Evolutionary conservation across 345 rosid species (phyloP).

Genomic region (Populus simonii): DNA sequence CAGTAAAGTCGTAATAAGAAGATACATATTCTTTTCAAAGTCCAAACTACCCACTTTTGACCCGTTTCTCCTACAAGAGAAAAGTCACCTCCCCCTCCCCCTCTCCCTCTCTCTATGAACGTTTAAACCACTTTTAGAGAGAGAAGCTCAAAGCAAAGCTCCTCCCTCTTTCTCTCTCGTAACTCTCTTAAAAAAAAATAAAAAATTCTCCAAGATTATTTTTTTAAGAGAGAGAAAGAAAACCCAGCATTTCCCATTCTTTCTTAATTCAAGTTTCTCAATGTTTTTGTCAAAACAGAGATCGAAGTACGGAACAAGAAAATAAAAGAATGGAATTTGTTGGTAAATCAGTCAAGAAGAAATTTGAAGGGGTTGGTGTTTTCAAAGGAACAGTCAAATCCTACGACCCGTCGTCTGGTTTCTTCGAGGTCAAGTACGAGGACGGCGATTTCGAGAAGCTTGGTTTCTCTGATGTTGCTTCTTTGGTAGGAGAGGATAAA

Average conservation of each 20-base stretch:
- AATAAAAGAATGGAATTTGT: slow-evolving; percentile 49
- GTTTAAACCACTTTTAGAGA: slow-evolving; percentile 20
- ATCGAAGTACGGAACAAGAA: neutral
- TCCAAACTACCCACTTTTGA: slow-evolving; percentile 1
- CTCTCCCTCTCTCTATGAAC: slow-evolving; percentile 14
- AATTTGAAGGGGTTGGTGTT: slow-evolving; percentile 42
- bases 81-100: neutral
- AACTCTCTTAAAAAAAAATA: neutral
- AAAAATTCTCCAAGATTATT: neutral
- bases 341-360: slow-evolving; percentile 61
- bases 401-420: slow-evolving; percentile 50
- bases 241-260: neutral
- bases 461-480: slow-evolving; percentile 40
- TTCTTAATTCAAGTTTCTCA: neutral
- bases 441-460: slow-evolving; percentile 68
- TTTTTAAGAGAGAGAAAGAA: neutral
- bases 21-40: neutral
- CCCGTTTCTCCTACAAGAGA: neutral
- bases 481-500: slow-evolving; percentile 25
- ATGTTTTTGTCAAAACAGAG: neutral
- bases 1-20: neutral
- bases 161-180: slow-evolving; percentile 14
- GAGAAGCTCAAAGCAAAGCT: neutral
- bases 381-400: slow-evolving; percentile 54
- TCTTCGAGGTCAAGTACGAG: slow-evolving; percentile 55